These are phyloP conservation scores for Atkinsonella texensis DNA, from an alignment of 2,329 filamentous ascomycete species.

Conservation along the genomic window DNA sequence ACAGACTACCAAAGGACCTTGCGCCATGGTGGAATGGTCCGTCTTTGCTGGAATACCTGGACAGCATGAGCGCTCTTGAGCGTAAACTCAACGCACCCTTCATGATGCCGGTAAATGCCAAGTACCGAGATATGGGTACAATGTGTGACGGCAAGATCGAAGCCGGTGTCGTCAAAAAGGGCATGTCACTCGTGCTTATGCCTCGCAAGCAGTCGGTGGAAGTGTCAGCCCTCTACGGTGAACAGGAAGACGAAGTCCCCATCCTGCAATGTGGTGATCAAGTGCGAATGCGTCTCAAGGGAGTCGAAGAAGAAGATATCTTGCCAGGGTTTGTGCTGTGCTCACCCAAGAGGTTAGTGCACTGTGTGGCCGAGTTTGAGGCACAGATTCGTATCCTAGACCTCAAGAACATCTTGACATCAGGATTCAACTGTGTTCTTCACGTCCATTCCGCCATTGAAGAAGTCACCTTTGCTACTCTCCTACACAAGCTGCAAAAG, in stretches of 20 bases:
- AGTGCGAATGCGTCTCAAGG: conserved; percentile 80
- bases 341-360: conserved; percentile 84
- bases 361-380: conserved; percentile 82
- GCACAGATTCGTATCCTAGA: conserved; percentile 94
- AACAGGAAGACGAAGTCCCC: conserved; percentile 84
- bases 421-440: conserved; percentile 94
- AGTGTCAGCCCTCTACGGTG: conserved; percentile 78
- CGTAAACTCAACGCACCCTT: conserved; percentile 95
- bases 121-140: conserved; percentile 95
- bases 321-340: conserved; percentile 92
- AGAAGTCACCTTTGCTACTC: conserved; percentile 80
- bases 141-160: conserved; percentile 98
- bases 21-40: conserved; percentile 81
- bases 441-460: conserved; percentile 97
- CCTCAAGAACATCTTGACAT: conserved; percentile 83
- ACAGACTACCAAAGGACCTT: conserved; percentile 64
- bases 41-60: conserved; percentile 89
- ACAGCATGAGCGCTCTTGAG: conserved; percentile 82
- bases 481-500: conserved; percentile 92
- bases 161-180: conserved; percentile 87
- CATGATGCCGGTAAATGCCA: conserved; percentile 97
- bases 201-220: conserved; percentile 76
- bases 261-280: conserved; percentile 87
- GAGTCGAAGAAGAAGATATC: conserved; percentile 95
- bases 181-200: conserved; percentile 82